A percentile compares a stretch with the other conserved stretches of the same genome.
Evolutionary conservation across 129 eudicot species (phyloP).

Genomic region (Lactuca sativa): DNA sequence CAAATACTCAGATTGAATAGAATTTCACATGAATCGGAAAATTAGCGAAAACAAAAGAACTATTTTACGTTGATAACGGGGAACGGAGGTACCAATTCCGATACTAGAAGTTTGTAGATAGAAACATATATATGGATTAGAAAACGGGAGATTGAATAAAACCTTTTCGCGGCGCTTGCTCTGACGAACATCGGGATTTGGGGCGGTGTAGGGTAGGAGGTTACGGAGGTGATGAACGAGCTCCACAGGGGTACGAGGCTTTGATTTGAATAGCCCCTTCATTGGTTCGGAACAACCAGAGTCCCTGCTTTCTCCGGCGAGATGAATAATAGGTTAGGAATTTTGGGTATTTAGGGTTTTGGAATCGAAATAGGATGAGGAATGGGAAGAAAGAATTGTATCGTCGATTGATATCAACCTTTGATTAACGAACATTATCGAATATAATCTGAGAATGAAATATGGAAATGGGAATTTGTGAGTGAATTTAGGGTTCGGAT

Average conservation of each 20-base stretch:
- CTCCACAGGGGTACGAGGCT: conserved; percentile 51
- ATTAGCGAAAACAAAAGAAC: background rate
- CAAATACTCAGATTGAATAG: background rate
- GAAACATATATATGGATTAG: background rate
- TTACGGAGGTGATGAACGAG: conserved; percentile 37
- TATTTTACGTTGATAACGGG: background rate
- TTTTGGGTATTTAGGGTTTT: conserved; percentile 33
- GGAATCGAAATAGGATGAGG: background rate
- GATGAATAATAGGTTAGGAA: background rate
- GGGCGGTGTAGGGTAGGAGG: conserved; percentile 37
- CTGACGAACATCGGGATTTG: conserved; percentile 19
- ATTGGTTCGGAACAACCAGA: conserved; percentile 29
- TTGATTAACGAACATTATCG: conserved; percentile 5
- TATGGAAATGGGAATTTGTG: background rate
- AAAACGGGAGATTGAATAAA: background rate
- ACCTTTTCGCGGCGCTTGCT: conserved; percentile 45
- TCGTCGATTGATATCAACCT: conserved; percentile 3
- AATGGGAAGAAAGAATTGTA: conserved; percentile 1
- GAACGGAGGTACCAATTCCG: background rate
- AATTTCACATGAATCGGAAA: background rate
- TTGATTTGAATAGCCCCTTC: conserved; percentile 53
- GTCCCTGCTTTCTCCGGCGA: conserved; percentile 7
- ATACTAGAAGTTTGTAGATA: background rate
- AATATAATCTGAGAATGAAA: background rate
- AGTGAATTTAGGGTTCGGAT: conserved; percentile 30